A percentile compares a stretch with the other conserved stretches of the same genome.
These are phyloP conservation scores for Sarocladium oryzae DNA, from an alignment of 2,329 filamentous ascomycete species.

Conservation along the genomic window DNA sequence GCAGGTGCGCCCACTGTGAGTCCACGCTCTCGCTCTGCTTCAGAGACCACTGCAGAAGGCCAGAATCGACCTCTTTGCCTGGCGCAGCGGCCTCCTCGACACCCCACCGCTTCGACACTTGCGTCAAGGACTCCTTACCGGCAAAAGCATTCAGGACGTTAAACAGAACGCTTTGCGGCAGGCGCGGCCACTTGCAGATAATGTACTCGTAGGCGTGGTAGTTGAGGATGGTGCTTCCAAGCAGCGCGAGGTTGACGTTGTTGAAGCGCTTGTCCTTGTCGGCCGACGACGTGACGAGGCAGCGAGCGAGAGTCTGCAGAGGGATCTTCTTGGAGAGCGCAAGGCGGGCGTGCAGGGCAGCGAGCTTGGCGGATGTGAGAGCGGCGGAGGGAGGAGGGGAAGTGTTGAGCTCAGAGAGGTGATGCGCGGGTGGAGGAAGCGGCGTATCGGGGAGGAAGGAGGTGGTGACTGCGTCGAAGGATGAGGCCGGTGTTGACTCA, in stretches of 20 bases:
- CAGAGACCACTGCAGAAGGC: constrained; percentile 72
- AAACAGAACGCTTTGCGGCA: constrained; percentile 84
- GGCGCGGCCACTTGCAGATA: constrained; percentile 80
- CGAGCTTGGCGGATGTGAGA: constrained; percentile 74
- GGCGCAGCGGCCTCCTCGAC: constrained; percentile 82
- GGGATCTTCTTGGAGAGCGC: constrained; percentile 76
- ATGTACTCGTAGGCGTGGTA: constrained; percentile 88
- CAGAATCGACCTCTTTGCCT: constrained; percentile 86
- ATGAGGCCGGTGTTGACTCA: constrained; percentile 34
- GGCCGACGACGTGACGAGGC: constrained; percentile 79
- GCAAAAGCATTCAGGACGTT: constrained; percentile 79
- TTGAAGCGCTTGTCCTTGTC: constrained; percentile 78
- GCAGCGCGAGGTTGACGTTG: constrained; percentile 73
- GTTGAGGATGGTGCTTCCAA: constrained; percentile 77
- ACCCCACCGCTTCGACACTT: constrained; percentile 81
- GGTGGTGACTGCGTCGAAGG: constrained; percentile 52
- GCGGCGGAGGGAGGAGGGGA: constrained; percentile 67
- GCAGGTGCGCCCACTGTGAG: constrained; percentile 39
- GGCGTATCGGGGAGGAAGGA: constrained; percentile 94
- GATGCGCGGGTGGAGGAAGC: constrained; percentile 65
- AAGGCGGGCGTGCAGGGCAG: constrained; percentile 85
- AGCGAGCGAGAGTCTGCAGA: constrained; percentile 75
- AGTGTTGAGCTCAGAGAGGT: constrained; percentile 39
- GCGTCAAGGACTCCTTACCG: constrained; percentile 66
- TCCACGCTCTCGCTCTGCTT: constrained; percentile 37